A percentile compares a stretch with the other conserved stretches of the same genome.
phyloP scores from a whole-genome alignment of 345 rosid genomes.

The Populus alba region DNA sequence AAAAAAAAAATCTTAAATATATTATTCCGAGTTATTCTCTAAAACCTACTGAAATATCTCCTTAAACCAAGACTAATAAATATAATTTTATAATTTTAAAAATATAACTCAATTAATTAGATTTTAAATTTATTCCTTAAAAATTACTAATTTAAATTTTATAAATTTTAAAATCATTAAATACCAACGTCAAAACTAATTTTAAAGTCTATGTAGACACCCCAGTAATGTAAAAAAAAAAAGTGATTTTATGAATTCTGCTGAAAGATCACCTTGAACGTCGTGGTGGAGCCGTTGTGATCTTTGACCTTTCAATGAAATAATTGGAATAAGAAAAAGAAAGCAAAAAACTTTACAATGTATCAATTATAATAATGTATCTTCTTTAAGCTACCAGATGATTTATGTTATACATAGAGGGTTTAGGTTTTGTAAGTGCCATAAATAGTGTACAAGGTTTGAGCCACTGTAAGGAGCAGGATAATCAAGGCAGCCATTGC shows the following conservation, averaged over 20 bases:
- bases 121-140: too few relatives aligned
- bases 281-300: neutral
- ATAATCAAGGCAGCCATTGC: constrained; percentile 67
- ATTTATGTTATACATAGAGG: neutral
- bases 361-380: neutral
- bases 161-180: too few relatives aligned
- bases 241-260: neutral
- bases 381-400: neutral
- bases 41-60: too few relatives aligned
- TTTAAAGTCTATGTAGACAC: too few relatives aligned
- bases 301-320: neutral
- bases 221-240: too few relatives aligned
- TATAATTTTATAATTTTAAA: too few relatives aligned
- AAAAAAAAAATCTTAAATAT: too few relatives aligned
- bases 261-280: neutral
- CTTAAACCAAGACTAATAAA: too few relatives aligned
- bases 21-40: too few relatives aligned
- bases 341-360: neutral
- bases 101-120: too few relatives aligned
- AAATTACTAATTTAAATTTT: rapidly evolving
- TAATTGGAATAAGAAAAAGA: neutral
- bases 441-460: constrained; percentile 47
- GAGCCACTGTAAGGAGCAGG: constrained; percentile 52
- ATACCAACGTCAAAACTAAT: too few relatives aligned
- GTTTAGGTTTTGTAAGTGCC: neutral